These are phyloP conservation scores for Ustilago hordei DNA, from an alignment of 1,284 basidiomycete species.

Conservation along the genomic window DNA sequence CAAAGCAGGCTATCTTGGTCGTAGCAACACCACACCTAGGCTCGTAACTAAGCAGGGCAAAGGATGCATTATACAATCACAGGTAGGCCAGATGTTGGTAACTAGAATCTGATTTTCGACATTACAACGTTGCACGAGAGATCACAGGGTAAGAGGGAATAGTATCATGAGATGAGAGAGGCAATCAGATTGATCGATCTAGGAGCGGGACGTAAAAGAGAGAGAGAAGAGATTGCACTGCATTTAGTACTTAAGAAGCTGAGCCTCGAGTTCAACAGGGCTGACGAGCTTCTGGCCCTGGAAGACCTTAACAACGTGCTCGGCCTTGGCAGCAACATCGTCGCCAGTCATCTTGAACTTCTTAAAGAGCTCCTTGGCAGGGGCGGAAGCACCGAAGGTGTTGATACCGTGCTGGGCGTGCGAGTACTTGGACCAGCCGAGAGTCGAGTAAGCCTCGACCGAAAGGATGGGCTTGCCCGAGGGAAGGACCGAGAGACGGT, in stretches of 20 bases:
- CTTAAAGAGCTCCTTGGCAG: constrained; percentile 86
- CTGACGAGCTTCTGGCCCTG: constrained; percentile 82
- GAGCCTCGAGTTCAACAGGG: constrained; percentile 73
- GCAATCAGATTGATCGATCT: constrained; percentile 17
- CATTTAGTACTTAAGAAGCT: constrained; percentile 46
- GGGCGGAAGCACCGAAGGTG: constrained; percentile 81
- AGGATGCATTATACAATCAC: neutral
- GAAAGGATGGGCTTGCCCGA: constrained; percentile 89
- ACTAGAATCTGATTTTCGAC: constrained; percentile 15
- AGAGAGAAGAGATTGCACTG: neutral
- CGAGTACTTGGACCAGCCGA: constrained; percentile 68
- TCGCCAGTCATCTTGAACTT: constrained; percentile 67
- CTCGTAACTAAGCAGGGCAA: no score
- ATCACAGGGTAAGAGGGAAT: constrained; percentile 10
- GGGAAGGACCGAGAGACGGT: constrained; percentile 85
- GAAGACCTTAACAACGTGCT: constrained; percentile 89
- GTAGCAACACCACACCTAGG: no score
- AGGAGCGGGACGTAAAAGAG: neutral
- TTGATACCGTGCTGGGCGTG: constrained; percentile 66
- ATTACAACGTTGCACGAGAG: constrained; percentile 22
- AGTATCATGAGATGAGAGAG: constrained; percentile 11
- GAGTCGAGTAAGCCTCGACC: constrained; percentile 79
- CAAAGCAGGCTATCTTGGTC: no score
- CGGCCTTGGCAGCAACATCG: constrained; percentile 82
- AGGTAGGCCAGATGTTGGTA: neutral